Evolutionary conservation across 176 grass and related monocot genomes (phyloP), one percentile per base, ranked within the genome.

Genomic region (Carex littledalei): DNA sequence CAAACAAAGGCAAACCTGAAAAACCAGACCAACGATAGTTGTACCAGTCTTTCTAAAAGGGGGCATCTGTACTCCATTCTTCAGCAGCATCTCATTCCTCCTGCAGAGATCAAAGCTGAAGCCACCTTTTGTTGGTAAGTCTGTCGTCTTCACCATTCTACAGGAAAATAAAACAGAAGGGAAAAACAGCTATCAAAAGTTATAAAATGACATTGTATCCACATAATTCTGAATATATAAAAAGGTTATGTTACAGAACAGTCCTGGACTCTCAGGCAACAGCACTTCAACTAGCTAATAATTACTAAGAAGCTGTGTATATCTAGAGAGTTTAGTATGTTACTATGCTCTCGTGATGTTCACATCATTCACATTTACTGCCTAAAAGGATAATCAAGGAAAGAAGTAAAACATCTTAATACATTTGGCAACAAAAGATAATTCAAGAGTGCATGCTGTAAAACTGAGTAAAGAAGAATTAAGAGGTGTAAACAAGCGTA

Each of bases 1-100:
- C 63, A 67, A 15, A 9, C 15, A 63, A 82, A 58, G 12, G 13
- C 61, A 35, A 41, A 99, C 96, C 91, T 88, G 81, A 85, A 92
- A 99, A 5, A 99, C 90, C 43, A 95, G 82, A 9, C 96, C 93
- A 47, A 95, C 96, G 56, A 99, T 99, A 58, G 96, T 99, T 4
- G 96, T 99, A 5, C 96, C 96, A 1, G 96, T 99, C 84, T 99
- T 99, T 63, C 84, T 67, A 69, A 95, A 95, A 3, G 67, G 78
- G 20, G 93, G 96, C 47, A 91, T 35, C 59, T 89, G 88, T 29
- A 92, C 29, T 8, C 93, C 96, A 26, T 84, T 94, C 78, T 94
- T 89, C 69, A 83, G 64, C 6, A 94, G 86, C 88, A 95, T 94
- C 56, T 61, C 57, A 85, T 95, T 99, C 67, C 96, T 89, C 39